Percentiles rank a stretch among this genome's conserved stretches.
Conservation (phyloP, 2,329 filamentous ascomycete genomes). For the Pestalotiopsis fici region DNA sequence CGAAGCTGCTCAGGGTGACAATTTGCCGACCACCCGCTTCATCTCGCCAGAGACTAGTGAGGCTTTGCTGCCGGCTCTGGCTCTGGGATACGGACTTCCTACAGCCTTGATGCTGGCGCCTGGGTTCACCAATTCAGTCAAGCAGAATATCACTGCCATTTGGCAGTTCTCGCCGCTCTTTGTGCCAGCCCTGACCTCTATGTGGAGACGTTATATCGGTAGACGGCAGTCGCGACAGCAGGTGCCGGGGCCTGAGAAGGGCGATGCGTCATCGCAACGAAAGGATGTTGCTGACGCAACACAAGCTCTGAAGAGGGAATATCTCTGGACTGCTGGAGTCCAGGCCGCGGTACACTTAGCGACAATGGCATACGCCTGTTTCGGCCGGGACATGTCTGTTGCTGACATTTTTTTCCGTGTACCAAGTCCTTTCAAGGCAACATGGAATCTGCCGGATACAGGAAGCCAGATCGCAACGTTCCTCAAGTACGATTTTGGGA, state of each 20-base stretch:
- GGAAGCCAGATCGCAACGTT: background rate
- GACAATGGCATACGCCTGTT: slow-evolving; percentile 6
- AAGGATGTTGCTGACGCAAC: slow-evolving; percentile 4
- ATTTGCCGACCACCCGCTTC: slow-evolving; percentile 11
- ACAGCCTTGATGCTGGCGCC: slow-evolving; percentile 10
- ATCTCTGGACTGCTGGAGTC: slow-evolving; percentile 6
- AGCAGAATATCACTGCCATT: background rate
- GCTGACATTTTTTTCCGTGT: background rate
- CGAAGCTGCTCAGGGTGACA: slow-evolving; percentile 6
- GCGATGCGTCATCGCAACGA: background rate
- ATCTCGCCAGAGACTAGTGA: slow-evolving; percentile 13
- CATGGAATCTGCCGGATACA: background rate
- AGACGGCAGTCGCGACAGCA: background rate
- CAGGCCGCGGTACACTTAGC: slow-evolving; percentile 13
- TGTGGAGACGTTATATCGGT: background rate
- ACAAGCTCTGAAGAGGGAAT: slow-evolving; percentile 10
- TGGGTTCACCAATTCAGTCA: slow-evolving; percentile 5
- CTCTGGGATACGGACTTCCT: slow-evolving; percentile 18
- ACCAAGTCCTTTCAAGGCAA: background rate
- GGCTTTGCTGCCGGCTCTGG: slow-evolving; percentile 16
- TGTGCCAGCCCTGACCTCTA: slow-evolving; percentile 1
- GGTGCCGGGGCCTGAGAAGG: background rate
- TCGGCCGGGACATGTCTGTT: slow-evolving; percentile 1
- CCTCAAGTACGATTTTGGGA: background rate
- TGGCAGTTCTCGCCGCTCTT: slow-evolving; percentile 8